Base-by-base conservation (phyloP, 768 basidiomycete species). In the Hypholoma sublateritium region DNA sequence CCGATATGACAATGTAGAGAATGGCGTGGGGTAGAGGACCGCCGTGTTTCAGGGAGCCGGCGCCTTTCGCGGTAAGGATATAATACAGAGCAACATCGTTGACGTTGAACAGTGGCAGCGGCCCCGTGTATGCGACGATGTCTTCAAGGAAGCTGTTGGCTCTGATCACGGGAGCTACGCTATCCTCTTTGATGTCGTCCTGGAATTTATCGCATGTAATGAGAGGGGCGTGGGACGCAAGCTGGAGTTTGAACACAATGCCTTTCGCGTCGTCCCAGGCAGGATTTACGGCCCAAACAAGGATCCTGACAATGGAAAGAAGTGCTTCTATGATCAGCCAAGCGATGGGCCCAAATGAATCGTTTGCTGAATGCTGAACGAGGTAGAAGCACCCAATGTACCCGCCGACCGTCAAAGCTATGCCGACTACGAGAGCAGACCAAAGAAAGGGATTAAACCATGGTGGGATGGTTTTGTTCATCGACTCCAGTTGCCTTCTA, bases 201-300 rank as follows among this genome's bases (percentile, higher is more conserved):
- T 46, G 36, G 13, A 32, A 57, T 36, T 48, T 56, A 13, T 37
- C 50, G 45, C 59, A 60, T 9, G 50, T 56, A 4, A 57, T 46
- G 14, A 60, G 46, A n/a, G 59, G 59, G 4, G 55, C 19, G 47
- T 56, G 50, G 4, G 50, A 44, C 3, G 55, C 50, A 17, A 60
- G 50, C 8, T 53, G 36, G 17, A 60, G 45, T 13, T 28, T 35
- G 32, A 60, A 57, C 4, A 45, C n/a, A 28, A 60, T n/a, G 16
- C 55, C 55, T 12, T 44, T 48, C 8, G 55, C 41, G 48, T 60
- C 59, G 14, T 59, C 48, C 50, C 46, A 59, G 9, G 6, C 6
- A 4, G 61, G 61, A 22, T 62, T 62, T 17, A 19, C 49, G 47
- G 53, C 57, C 61, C 61, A 62, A 3, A 62, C 43, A 2, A 62